Evolutionary conservation across 345 rosid species (phyloP).

Genomic region (Sapria himalayana): DNA sequence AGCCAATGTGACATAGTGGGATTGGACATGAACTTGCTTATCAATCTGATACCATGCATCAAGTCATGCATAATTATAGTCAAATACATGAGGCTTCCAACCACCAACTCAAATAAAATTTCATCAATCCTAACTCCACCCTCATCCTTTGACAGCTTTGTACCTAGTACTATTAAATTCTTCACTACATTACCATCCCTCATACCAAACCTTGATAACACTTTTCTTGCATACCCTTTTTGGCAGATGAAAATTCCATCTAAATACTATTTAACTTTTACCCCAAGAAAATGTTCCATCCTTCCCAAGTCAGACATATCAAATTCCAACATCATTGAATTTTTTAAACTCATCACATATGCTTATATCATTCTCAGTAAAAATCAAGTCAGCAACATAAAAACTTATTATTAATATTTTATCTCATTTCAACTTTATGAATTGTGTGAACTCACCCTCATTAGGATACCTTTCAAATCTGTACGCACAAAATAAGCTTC

Average conservation of each 20-base stretch:
- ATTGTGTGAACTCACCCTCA: too few relatives aligned
- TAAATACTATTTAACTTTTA: not conserved
- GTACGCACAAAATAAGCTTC: too few relatives aligned
- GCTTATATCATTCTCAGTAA: not conserved
- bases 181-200: not conserved
- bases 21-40: not conserved
- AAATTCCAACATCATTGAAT: not conserved
- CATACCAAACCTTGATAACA: not conserved
- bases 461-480: too few relatives aligned
- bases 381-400: too few relatives aligned
- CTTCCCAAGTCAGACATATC: not conserved
- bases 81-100: not conserved
- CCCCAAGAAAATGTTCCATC: not conserved
- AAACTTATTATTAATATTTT: too few relatives aligned
- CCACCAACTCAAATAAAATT: not conserved
- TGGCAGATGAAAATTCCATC: not conserved
- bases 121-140: not conserved
- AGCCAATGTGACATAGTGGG: not conserved
- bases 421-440: too few relatives aligned
- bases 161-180: not conserved
- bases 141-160: not conserved
- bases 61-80: not conserved
- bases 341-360: not conserved
- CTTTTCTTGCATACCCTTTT: not conserved
- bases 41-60: not conserved